Percentiles rank a stretch among this genome's conserved stretches.
Conservation (phyloP, 2,329 filamentous ascomycete species). For the Paecilomyces fulvus region DNA sequence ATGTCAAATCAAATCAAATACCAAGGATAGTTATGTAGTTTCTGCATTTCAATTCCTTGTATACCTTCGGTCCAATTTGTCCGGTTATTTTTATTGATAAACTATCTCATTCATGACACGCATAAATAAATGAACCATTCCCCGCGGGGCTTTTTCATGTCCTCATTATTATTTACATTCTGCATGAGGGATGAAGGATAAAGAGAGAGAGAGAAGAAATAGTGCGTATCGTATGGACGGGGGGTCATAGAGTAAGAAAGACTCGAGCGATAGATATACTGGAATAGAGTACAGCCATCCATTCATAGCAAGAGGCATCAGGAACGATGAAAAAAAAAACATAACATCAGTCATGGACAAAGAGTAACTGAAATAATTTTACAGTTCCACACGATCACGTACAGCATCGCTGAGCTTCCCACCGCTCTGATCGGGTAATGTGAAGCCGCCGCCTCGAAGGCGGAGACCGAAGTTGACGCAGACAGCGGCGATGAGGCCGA, state of each 20-base stretch:
- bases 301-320: background rate
- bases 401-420: background rate
- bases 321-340: background rate
- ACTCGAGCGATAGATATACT: background rate
- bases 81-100: no score
- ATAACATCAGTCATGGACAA: background rate
- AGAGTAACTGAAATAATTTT: background rate
- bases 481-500: conserved; percentile 64
- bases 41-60: no score
- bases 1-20: background rate
- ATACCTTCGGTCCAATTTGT: no score
- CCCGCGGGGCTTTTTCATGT: background rate
- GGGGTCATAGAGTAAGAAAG: no score
- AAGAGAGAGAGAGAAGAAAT: background rate
- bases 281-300: background rate
- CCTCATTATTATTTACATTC: background rate
- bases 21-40: no score
- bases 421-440: background rate
- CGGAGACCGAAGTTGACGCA: conserved; percentile 73
- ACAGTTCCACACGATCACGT: background rate
- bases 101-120: background rate
- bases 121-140: background rate
- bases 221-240: background rate
- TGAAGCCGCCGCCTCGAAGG: conserved; percentile 45
- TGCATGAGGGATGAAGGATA: background rate